Base-by-base conservation (phyloP, 768 basidiomycete genomes). In the Suillus brevipes region DNA sequence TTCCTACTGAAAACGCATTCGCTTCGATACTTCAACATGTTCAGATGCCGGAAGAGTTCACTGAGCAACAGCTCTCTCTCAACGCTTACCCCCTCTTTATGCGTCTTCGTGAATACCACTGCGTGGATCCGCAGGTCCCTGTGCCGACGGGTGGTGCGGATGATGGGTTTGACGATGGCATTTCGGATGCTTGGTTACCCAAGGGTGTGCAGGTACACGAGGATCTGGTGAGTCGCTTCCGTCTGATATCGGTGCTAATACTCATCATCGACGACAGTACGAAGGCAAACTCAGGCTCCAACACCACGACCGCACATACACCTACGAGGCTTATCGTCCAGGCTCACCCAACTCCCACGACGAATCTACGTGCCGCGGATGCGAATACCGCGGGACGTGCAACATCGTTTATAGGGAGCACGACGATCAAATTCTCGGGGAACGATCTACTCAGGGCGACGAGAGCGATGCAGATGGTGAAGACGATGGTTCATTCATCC, bases 21-120 rank as follows among this genome's bases (percentile, higher is more conserved):
- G 66, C 38, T 25, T 38, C 31, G 14, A 42, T 78, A 52, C 66
- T 78, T 13, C 68, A 68, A 25, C 66, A 61, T 0, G n/a, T 65
- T 0, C 70, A 78, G 0, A 69, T 73, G 56, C 72, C 78, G 6
- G 61, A 71, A 3, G 31, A 67, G 5, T 78, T 82, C 65, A 75
- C 63, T 42, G 83, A 84, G 65, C 67, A 69, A 13, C 67, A 69
- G 4, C 64, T 81, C 0, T 72, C 65, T 28, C 71, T 86, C 40
- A 77, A 75, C 6, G 82, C 81, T 64, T 76, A 80, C 28, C 88
- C 88, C 5, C 67, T 89, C 43, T 89, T 83, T 71, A 80, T 91
- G 77, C 81, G 86, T 13, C 74, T 90, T 31, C 74, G 77, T 50
- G 90, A 91, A 71, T 85, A 84, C 60, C 78, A 82, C 60, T 82